These are phyloP conservation scores for Diplodia sapinea DNA, from an alignment of 2,329 filamentous ascomycete genomes.

Conservation along the genomic window DNA sequence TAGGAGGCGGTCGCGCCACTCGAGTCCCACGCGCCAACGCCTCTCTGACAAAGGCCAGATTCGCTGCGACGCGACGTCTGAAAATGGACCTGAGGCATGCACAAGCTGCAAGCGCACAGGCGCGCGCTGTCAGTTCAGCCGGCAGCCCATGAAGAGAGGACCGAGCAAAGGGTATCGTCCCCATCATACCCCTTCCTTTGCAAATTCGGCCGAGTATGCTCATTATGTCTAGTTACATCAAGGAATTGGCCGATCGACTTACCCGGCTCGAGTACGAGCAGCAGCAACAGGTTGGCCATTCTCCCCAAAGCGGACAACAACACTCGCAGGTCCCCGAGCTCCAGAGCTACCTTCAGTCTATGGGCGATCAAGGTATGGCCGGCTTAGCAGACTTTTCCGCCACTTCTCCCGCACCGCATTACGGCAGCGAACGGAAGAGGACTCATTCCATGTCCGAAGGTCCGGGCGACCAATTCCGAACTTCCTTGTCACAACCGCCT, in stretches of 20 bases:
- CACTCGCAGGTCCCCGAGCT: conserved; percentile 28
- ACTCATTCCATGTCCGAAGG: conserved; percentile 49
- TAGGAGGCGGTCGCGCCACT: conserved; percentile 32
- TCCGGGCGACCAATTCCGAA: conserved; percentile 41
- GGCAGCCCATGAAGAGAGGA: conserved; percentile 51
- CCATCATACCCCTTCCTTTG: not conserved
- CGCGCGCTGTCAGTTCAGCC: conserved; percentile 49
- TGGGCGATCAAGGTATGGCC: conserved; percentile 39
- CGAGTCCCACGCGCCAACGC: conserved; percentile 21
- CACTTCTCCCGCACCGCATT: conserved; percentile 38
- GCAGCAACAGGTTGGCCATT: conserved; percentile 25
- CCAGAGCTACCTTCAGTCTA: conserved; percentile 25
- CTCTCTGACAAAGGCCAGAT: conserved; percentile 38
- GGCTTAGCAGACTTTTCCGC: conserved; percentile 41
- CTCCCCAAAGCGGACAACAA: conserved; percentile 22
- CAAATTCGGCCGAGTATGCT: not conserved
- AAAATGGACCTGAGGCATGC: conserved; percentile 49
- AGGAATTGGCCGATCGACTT: conserved; percentile 48
- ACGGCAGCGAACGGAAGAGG: conserved; percentile 41
- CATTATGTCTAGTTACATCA: conserved; percentile 44
- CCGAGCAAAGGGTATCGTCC: conserved; percentile 48
- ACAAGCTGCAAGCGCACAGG: conserved; percentile 50
- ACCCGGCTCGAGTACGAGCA: conserved; percentile 43
- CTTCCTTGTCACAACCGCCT: conserved; percentile 36
- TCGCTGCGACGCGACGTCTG: conserved; percentile 49